Evolutionary conservation across 768 basidiomycete species (phyloP).

Genomic region (Lentinula guzmanii): DNA sequence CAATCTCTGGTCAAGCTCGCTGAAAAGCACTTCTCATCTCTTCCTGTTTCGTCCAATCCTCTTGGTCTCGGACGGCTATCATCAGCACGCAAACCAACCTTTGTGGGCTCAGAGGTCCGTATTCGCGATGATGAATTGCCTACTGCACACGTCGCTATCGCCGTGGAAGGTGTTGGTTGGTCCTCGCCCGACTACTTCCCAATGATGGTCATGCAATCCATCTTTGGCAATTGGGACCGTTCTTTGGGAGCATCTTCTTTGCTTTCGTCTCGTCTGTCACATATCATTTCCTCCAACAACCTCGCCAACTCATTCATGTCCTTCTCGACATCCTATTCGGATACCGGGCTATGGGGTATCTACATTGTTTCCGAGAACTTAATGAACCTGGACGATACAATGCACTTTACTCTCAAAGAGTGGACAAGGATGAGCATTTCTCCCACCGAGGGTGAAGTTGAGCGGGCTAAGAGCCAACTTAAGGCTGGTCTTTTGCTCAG

Average conservation of each 20-base stretch:
- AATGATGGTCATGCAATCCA: constrained; percentile 96
- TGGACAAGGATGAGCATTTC: constrained; percentile 93
- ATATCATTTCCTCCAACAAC: constrained; percentile 87
- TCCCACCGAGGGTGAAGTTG: constrained; percentile 82
- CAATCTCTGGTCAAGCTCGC: constrained; percentile 90
- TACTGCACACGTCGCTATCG: constrained; percentile 91
- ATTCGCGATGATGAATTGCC: constrained; percentile 87
- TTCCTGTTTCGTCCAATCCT: constrained; percentile 84
- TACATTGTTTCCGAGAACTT: constrained; percentile 96
- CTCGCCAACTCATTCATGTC: constrained; percentile 99
- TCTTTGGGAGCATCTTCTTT: constrained; percentile 87
- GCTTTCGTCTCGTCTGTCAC: constrained; percentile 85
- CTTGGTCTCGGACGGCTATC: constrained; percentile 75
- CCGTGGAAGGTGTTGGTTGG: constrained; percentile 98
- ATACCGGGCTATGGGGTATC: constrained; percentile 98
- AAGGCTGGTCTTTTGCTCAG: constrained; percentile 89
- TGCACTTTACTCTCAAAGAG: constrained; percentile 92
- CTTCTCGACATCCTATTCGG: constrained; percentile 97
- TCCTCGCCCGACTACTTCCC: constrained; percentile 98
- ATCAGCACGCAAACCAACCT: constrained; percentile 70
- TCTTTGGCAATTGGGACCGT: constrained; percentile 99
- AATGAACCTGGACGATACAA: constrained; percentile 86
- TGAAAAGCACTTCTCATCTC: constrained; percentile 84
- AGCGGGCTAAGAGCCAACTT: constrained; percentile 97
- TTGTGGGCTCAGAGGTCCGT: constrained; percentile 93